Conservation (phyloP, 129 eudicot species). For the Tagetes erecta region DNA sequence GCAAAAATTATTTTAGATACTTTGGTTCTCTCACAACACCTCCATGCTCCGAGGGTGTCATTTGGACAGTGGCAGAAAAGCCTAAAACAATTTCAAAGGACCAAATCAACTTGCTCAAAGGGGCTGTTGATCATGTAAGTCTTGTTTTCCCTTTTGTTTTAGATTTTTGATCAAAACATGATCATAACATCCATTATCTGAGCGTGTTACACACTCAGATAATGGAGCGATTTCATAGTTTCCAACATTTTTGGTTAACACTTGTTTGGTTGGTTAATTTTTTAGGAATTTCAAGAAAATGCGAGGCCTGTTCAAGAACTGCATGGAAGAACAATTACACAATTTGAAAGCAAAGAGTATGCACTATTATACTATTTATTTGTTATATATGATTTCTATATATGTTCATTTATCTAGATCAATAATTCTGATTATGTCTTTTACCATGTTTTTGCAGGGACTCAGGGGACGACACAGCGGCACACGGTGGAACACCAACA, state of each 20-base stretch:
- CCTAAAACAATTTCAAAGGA: constrained; percentile 44
- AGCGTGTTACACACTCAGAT: constrained; percentile 3
- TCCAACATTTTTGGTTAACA: not conserved
- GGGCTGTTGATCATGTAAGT: constrained; percentile 43
- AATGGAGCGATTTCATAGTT: not conserved
- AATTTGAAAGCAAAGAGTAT: constrained; percentile 28
- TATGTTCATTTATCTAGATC: not conserved
- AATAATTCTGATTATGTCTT: not conserved
- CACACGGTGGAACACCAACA: too few relatives aligned
- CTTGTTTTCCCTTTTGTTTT: not conserved
- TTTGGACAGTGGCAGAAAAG: constrained; percentile 51
- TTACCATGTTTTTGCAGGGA: not conserved
- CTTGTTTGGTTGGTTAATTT: not conserved
- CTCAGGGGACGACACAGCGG: not conserved
- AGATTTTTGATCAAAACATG: not conserved
- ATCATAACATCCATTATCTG: not conserved
- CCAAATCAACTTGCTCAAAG: constrained; percentile 43
- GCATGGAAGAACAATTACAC: constrained; percentile 38
- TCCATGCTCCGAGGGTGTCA: constrained; percentile 60
- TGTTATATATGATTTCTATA: not conserved
- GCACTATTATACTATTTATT: not conserved
- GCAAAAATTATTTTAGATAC: constrained; percentile 49
- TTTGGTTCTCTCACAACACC: constrained; percentile 65
- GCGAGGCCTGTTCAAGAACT: constrained; percentile 54
- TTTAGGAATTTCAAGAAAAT: constrained; percentile 49